phyloP scores from a whole-genome alignment of 768 basidiomycete genomes.

The Tylopilus subfusipes region DNA sequence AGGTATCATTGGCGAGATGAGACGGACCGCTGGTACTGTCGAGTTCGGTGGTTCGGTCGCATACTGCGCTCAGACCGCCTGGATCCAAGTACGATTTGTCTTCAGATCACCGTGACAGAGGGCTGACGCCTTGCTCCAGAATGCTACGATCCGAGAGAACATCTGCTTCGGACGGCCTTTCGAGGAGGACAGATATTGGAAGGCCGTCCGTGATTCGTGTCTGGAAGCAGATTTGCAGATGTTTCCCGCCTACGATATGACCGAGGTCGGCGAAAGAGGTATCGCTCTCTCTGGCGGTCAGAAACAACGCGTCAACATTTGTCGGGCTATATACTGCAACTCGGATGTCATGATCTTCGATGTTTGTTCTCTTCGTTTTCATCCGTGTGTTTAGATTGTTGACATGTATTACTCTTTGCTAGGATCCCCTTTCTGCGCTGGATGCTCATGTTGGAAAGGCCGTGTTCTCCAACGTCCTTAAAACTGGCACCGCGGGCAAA shows the following conservation, averaged over 20 bases:
- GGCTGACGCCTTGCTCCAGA: constrained; percentile 35
- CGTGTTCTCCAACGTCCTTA: constrained; percentile 81
- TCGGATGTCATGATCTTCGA: constrained; percentile 88
- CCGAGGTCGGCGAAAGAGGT: constrained; percentile 84
- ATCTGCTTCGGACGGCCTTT: constrained; percentile 84
- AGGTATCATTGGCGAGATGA: constrained; percentile 82
- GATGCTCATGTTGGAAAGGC: constrained; percentile 90
- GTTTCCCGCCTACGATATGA: constrained; percentile 72
- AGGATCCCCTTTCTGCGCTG: constrained; percentile 86
- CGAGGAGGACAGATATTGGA: constrained; percentile 80
- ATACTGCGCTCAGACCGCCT: constrained; percentile 84
- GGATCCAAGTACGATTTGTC: constrained; percentile 69
- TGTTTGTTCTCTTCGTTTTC: constrained; percentile 20
- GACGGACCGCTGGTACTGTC: constrained; percentile 59
- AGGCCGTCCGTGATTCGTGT: constrained; percentile 72
- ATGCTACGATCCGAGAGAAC: constrained; percentile 85
- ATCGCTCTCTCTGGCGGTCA: constrained; percentile 86
- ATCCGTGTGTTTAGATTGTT: background rate
- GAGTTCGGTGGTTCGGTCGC: constrained; percentile 73
- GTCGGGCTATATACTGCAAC: constrained; percentile 81
- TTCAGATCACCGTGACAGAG: background rate
- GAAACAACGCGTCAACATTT: constrained; percentile 80
- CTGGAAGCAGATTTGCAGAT: constrained; percentile 78
- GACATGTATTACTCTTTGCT: background rate
- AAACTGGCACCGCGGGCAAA: constrained; percentile 57